Conservation (phyloP, 805 yeast genomes). For the Kazachstania africana region DNA sequence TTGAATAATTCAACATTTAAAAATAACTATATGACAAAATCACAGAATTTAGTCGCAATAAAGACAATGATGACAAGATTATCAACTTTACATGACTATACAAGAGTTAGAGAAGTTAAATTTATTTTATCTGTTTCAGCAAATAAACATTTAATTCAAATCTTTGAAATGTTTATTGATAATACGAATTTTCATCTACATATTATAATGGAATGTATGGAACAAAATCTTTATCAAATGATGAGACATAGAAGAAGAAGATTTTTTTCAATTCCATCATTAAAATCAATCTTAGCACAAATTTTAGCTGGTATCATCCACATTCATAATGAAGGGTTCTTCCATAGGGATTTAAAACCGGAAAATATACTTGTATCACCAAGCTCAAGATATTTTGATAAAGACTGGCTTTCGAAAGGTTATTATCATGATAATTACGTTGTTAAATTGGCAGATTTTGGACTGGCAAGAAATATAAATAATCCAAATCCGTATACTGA, state of each 20-base stretch:
- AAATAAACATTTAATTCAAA: slow-evolving; percentile 60
- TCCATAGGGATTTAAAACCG: slow-evolving; percentile 89
- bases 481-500: slow-evolving; percentile 52
- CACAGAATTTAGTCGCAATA: slow-evolving; percentile 52
- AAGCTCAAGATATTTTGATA: slow-evolving; percentile 39
- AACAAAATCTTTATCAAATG: slow-evolving; percentile 67
- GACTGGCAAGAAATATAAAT: slow-evolving; percentile 52
- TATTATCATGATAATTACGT: slow-evolving; percentile 35
- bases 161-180: slow-evolving; percentile 74
- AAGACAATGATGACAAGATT: slow-evolving; percentile 61
- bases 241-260: slow-evolving; percentile 48
- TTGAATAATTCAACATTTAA: slow-evolving; percentile 37
- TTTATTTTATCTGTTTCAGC: slow-evolving; percentile 59
- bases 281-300: slow-evolving; percentile 61
- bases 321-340: slow-evolving; percentile 50
- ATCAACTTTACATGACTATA: slow-evolving; percentile 41
- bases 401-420: slow-evolving; percentile 18
- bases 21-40: slow-evolving; percentile 29
- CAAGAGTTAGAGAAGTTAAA: slow-evolving; percentile 51
- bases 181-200: slow-evolving; percentile 45
- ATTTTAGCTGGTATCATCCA: slow-evolving; percentile 68
- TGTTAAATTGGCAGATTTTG: slow-evolving; percentile 71
- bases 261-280: slow-evolving; percentile 43
- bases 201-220: slow-evolving; percentile 84
- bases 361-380: slow-evolving; percentile 74